Conservation (phyloP, 2,329 filamentous ascomycete species). For the Fusarium pininemorale region DNA sequence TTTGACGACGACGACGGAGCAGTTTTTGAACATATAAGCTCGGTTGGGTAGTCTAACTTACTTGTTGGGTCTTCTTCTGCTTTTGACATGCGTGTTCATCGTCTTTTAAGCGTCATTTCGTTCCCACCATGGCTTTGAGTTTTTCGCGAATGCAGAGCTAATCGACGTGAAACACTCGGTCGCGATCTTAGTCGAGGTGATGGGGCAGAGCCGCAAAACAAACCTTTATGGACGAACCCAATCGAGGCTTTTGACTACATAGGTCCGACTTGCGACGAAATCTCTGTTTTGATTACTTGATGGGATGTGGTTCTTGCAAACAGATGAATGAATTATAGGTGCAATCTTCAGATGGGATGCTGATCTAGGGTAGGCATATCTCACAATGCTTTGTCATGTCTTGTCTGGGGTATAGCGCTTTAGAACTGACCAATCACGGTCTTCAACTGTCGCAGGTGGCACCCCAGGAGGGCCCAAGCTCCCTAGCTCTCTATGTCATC, state of each 20-base stretch:
- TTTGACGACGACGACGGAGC: neutral
- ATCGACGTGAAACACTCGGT: neutral
- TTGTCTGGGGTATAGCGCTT: neutral
- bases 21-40: neutral
- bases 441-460: slow-evolving; percentile 17
- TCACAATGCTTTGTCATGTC: slow-evolving; percentile 8
- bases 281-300: neutral
- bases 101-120: slow-evolving; percentile 14
- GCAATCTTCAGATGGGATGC: too few species aligned
- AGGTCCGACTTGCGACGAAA: neutral
- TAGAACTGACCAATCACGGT: slow-evolving; percentile 16
- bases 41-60: neutral
- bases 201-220: slow-evolving; percentile 1
- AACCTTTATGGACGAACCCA: neutral
- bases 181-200: neutral
- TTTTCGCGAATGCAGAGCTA: slow-evolving; percentile 13
- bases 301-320: neutral
- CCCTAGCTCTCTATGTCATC: slow-evolving; percentile 19
- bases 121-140: slow-evolving; percentile 5
- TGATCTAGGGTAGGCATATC: slow-evolving; percentile 14
- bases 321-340: neutral
- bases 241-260: neutral
- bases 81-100: slow-evolving; percentile 1
- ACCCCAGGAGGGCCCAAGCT: slow-evolving; percentile 32
- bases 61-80: neutral